Evolutionary conservation across 805 yeast species (phyloP).

Genomic region (Pichia nanzhaoensis): DNA sequence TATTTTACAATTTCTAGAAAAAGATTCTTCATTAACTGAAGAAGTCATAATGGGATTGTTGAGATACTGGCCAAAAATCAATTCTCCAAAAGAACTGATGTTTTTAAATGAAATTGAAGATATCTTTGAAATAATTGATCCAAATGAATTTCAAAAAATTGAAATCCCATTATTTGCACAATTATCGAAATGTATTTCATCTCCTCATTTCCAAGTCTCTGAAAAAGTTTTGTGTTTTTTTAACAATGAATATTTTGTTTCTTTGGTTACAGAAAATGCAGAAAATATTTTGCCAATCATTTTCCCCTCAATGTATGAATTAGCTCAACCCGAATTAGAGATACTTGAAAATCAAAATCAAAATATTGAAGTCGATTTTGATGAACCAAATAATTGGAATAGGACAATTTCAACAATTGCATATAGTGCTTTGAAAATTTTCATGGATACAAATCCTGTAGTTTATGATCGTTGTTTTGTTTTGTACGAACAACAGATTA

Average conservation of each 20-base stretch:
- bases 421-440: conserved; percentile 81
- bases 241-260: conserved; percentile 90
- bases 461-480: conserved; percentile 91
- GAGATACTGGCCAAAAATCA: conserved; percentile 94
- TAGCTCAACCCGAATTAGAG: conserved; percentile 43
- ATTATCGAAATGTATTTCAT: conserved; percentile 85
- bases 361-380: conserved; percentile 32
- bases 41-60: conserved; percentile 93
- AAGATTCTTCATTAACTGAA: conserved; percentile 86
- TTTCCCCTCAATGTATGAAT: conserved; percentile 82
- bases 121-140: conserved; percentile 93
- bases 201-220: conserved; percentile 95
- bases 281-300: conserved; percentile 89
- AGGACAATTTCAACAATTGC: conserved; percentile 88
- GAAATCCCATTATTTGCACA: conserved; percentile 93
- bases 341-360: conserved; percentile 24
- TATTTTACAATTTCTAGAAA: conserved; percentile 91
- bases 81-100: conserved; percentile 93
- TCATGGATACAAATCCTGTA: conserved; percentile 87
- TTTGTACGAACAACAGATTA: conserved; percentile 71
- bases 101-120: conserved; percentile 94
- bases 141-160: conserved; percentile 82
- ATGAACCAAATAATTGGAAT: conserved; percentile 71
- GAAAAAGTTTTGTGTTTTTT: conserved; percentile 92
- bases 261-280: conserved; percentile 84